Conservation (phyloP, 2,329 filamentous ascomycete genomes). For the Penicillium oxalicum region DNA sequence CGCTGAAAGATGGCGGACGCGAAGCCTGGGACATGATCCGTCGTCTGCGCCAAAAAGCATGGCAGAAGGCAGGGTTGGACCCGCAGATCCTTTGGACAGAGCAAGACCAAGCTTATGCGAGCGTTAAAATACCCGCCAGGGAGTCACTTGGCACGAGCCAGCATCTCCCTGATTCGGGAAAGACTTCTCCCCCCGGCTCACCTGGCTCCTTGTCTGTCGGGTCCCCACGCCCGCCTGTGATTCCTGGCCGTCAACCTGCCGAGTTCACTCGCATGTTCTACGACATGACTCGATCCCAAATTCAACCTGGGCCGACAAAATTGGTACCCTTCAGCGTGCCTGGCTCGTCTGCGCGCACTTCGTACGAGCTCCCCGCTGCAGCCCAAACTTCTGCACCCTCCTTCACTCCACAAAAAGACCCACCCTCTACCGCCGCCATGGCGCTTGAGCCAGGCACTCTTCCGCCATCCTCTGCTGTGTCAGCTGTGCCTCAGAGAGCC, state of each 20-base stretch:
- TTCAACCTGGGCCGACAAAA: conserved; percentile 17
- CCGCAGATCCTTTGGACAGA: conserved; percentile 44
- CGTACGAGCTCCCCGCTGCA: conserved; percentile 17
- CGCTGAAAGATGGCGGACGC: conserved; percentile 43
- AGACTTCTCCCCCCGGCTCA: conserved; percentile 6
- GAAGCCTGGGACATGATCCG: conserved; percentile 47
- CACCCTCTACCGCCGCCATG: conserved; percentile 6
- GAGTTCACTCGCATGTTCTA: conserved; percentile 35
- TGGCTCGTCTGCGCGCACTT: conserved; percentile 20
- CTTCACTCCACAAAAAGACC: conserved; percentile 12
- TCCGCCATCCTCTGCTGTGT: conserved; percentile 6
- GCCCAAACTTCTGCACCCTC: conserved; percentile 5
- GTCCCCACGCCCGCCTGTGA: conserved; percentile 1
- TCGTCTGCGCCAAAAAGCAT: conserved; percentile 42
- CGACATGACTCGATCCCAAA: conserved; percentile 31
- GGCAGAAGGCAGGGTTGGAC: conserved; percentile 45
- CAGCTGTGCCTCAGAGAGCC: conserved; percentile 11
- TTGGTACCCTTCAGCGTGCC: conserved; percentile 14
- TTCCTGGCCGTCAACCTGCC: conserved; percentile 14
- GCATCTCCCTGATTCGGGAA: conserved; percentile 9
- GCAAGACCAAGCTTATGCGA: conserved; percentile 39
- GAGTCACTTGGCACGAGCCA: conserved; percentile 10
- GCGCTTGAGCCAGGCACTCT: conserved; percentile 5
- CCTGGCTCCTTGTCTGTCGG: conserved; percentile 1
- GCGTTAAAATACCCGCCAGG: conserved; percentile 21